A percentile compares a stretch with the other conserved stretches of the same genome.
Conservation (phyloP, 177 flowering plant species). For the Vitis hybrid region DNA sequence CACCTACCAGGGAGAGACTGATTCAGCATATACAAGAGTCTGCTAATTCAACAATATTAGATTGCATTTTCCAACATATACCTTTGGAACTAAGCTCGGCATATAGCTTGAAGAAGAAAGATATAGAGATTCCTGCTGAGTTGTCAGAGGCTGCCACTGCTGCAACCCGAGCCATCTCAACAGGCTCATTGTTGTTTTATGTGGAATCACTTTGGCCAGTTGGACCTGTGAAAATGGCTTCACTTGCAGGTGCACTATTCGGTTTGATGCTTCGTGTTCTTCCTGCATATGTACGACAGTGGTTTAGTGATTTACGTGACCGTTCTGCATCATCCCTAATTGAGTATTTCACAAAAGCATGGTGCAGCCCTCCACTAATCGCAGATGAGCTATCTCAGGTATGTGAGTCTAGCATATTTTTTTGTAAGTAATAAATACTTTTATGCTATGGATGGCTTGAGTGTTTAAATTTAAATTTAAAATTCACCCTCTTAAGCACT, state of each 20-base stretch:
- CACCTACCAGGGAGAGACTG: constrained; percentile 65
- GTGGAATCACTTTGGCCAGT: constrained; percentile 84
- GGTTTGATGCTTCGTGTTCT: constrained; percentile 88
- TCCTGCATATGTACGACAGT: constrained; percentile 91
- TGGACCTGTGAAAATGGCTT: constrained; percentile 58
- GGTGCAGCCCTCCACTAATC: constrained; percentile 87
- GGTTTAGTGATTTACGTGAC: constrained; percentile 84
- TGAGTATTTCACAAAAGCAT: constrained; percentile 76
- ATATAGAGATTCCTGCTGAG: constrained; percentile 51
- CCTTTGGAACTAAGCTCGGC: constrained; percentile 53
- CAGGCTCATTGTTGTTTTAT: constrained; percentile 59
- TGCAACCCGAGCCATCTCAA: constrained; percentile 66
- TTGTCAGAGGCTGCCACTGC: constrained; percentile 60
- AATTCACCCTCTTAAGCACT: too few species aligned
- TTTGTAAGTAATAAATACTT: background rate
- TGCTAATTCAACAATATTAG: constrained; percentile 59
- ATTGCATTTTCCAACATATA: constrained; percentile 85
- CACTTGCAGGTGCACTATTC: constrained; percentile 83
- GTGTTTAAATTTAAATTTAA: background rate
- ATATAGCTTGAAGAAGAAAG: constrained; percentile 61
- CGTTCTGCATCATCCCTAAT: constrained; percentile 64
- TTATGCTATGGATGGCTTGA: background rate
- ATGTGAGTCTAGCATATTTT: constrained; percentile 6
- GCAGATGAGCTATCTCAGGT: constrained; percentile 91
- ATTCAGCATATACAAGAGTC: constrained; percentile 72